A percentile compares a stretch with the other conserved stretches of the same genome.
These are phyloP conservation scores for Colletotrichum chrysophilum DNA, from an alignment of 2,329 filamentous ascomycete species.

Conservation along the genomic window DNA sequence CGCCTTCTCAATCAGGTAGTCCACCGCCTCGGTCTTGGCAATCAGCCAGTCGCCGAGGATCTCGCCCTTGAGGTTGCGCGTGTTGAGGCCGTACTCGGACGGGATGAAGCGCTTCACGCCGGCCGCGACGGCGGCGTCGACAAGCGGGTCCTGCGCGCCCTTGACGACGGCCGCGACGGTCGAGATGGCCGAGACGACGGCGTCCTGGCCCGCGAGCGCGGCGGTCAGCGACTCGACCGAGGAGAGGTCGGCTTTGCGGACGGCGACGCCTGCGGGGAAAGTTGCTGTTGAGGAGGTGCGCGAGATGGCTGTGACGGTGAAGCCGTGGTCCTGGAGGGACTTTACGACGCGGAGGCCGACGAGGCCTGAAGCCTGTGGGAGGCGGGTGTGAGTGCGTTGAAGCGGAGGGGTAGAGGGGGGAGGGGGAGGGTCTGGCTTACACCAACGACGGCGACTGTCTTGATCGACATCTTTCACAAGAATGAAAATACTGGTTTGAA, in stretches of 20 bases:
- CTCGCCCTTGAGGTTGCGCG: constrained; percentile 25
- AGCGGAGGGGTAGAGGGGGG: not conserved
- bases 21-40: constrained; percentile 19
- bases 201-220: constrained; percentile 22
- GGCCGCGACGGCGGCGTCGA: constrained; percentile 57
- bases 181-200: constrained; percentile 47
- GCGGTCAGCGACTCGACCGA: constrained; percentile 9
- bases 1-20: constrained; percentile 20
- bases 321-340: not conserved
- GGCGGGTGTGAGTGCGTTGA: not conserved
- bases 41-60: constrained; percentile 23
- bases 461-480: constrained; percentile 1
- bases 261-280: not conserved
- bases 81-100: constrained; percentile 50
- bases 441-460: constrained; percentile 11
- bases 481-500: not conserved
- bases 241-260: not conserved
- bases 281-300: constrained; percentile 1
- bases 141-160: constrained; percentile 53
- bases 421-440: not conserved
- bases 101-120: constrained; percentile 61
- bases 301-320: constrained; percentile 10
- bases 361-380: constrained; percentile 11
- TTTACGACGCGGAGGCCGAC: constrained; percentile 8
- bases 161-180: constrained; percentile 27